phyloP scores from a whole-genome alignment of 805 yeast species.

The Nakazawaea wickerhamii region DNA sequence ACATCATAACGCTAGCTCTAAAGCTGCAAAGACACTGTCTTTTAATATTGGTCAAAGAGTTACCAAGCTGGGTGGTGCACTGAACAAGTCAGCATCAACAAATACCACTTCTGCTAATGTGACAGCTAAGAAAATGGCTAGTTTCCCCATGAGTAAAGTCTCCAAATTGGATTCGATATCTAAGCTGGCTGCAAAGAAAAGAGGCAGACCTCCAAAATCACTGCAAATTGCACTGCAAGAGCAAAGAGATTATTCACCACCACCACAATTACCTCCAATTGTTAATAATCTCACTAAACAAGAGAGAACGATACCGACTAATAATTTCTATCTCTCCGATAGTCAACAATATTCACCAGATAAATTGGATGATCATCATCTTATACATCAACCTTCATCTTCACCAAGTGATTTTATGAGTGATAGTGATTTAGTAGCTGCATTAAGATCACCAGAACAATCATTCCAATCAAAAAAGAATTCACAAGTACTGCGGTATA shows the following conservation, averaged over 20 bases:
- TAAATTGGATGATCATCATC: not conserved
- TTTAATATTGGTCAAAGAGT: constrained; percentile 19
- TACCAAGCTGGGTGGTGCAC: constrained; percentile 15
- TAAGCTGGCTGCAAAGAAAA: constrained; percentile 20
- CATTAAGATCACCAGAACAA: constrained; percentile 22
- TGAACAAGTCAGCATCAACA: constrained; percentile 12
- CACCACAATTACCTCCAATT: constrained; percentile 12
- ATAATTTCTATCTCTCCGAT: not conserved
- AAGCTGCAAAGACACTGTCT: constrained; percentile 26
- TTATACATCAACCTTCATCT: constrained; percentile 26
- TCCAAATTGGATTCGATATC: constrained; percentile 6
- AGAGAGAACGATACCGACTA: constrained; percentile 1
- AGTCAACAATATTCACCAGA: constrained; percentile 1
- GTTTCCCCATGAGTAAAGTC: constrained; percentile 6
- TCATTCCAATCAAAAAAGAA: constrained; percentile 4
- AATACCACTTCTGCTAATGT: constrained; percentile 3
- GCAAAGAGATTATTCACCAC: constrained; percentile 6
- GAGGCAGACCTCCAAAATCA: constrained; percentile 27
- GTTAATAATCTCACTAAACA: constrained; percentile 4
- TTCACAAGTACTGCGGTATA: constrained; percentile 5
- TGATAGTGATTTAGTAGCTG: constrained; percentile 45
- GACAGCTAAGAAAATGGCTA: constrained; percentile 12
- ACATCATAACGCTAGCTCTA: constrained; percentile 58
- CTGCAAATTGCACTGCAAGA: constrained; percentile 4
- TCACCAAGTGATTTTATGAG: constrained; percentile 52